A percentile compares a stretch with the other conserved stretches of the same genome.
Evolutionary conservation across 2,329 filamentous ascomycete genomes (phyloP).

Genomic region (Xylaria sp.): DNA sequence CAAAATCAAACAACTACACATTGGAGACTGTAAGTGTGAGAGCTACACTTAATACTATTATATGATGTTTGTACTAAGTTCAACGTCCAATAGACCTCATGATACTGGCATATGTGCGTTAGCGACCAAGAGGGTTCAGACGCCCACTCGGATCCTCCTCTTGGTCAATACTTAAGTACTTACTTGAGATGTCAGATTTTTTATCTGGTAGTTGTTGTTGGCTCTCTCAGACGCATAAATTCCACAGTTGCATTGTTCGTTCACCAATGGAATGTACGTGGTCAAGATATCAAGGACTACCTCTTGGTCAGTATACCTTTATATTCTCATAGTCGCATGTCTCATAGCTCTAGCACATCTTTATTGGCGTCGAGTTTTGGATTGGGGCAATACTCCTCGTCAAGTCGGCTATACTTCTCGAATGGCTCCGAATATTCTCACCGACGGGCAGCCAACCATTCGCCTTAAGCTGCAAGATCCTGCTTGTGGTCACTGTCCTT

Average conservation of each 20-base stretch:
- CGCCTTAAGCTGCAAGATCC: constrained; percentile 5
- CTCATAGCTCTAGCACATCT: not conserved
- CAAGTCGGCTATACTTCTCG: constrained; percentile 20
- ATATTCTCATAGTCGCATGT: not conserved
- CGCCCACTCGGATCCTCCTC: too few species aligned
- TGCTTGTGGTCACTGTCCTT: constrained; percentile 16
- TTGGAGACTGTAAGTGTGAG: constrained; percentile 17
- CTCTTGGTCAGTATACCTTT: constrained; percentile 13
- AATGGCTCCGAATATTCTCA: constrained; percentile 27
- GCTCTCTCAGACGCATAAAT: constrained; percentile 5
- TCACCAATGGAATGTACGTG: constrained; percentile 25
- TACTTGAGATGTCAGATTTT: not conserved
- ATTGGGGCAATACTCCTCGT: constrained; percentile 13
- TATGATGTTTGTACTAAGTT: not conserved
- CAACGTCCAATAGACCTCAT: constrained; percentile 16
- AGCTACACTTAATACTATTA: not conserved
- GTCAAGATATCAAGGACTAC: constrained; percentile 14
- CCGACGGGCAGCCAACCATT: constrained; percentile 12
- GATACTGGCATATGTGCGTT: constrained; percentile 18
- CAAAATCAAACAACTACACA: constrained; percentile 8
- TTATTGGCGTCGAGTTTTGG: constrained; percentile 20
- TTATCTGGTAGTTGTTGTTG: constrained; percentile 1
- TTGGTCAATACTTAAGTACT: too few species aligned
- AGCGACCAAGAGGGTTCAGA: too few species aligned
- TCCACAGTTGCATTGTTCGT: constrained; percentile 1